phyloP scores from a whole-genome alignment of 208 protist genomes.

The Trypanosomatidae sp. region DNA sequence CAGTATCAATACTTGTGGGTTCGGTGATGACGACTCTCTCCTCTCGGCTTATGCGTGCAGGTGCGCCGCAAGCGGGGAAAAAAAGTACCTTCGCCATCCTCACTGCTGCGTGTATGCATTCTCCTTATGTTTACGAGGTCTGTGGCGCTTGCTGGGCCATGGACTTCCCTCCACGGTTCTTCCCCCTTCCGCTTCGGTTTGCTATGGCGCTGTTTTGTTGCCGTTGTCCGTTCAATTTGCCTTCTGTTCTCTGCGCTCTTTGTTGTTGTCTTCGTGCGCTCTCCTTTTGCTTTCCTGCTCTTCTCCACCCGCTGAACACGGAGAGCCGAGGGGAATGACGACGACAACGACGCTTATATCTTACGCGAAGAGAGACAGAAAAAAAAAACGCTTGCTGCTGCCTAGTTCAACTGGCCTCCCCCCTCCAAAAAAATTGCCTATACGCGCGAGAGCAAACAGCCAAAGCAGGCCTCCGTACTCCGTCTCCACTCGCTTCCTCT shows the following conservation, averaged over 20 bases:
- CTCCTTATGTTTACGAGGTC: background rate
- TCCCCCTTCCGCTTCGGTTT: background rate
- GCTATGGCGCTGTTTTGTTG: conserved; percentile 1
- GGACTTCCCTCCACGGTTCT: background rate
- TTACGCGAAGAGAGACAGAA: too few species aligned
- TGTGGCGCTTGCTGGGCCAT: background rate
- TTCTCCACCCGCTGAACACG: background rate
- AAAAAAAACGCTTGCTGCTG: background rate
- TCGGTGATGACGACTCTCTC: background rate
- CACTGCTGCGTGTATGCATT: background rate
- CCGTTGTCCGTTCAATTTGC: too few species aligned
- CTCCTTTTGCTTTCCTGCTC: conserved; percentile 6
- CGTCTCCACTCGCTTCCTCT: background rate
- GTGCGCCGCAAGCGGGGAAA: too few species aligned
- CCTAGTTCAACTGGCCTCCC: background rate
- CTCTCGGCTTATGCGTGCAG: background rate
- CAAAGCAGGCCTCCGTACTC: background rate
- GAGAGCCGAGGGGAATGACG: background rate
- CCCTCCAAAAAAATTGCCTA: background rate
- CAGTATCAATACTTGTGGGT: background rate
- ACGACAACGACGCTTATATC: background rate
- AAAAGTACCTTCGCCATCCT: background rate
- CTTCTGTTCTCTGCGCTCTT: background rate
- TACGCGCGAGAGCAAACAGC: background rate
- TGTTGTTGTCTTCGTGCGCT: too few species aligned